Conservation (phyloP, 2,329 filamentous ascomycete genomes). For the Fusarium lateritium region DNA sequence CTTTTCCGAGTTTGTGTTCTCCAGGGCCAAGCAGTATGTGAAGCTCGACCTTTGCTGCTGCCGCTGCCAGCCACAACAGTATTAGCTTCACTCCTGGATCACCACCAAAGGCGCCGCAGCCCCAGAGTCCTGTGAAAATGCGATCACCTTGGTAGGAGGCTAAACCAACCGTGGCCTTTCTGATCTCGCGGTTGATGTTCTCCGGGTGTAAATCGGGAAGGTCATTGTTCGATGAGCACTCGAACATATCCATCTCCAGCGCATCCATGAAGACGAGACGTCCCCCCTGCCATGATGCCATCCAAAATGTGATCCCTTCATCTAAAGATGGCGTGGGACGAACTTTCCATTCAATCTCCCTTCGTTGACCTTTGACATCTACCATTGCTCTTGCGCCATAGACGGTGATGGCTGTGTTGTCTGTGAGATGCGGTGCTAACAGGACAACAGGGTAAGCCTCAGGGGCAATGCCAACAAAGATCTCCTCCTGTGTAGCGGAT, state of each 20-base stretch:
- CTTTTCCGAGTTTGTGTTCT: conserved; percentile 38
- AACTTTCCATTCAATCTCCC: conserved; percentile 48
- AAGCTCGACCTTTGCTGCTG: conserved; percentile 41
- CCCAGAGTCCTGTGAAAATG: conserved; percentile 53
- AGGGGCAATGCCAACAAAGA: conserved; percentile 54
- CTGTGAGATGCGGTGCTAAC: conserved; percentile 50
- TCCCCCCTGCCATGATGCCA: conserved; percentile 40
- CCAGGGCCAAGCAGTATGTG: conserved; percentile 34
- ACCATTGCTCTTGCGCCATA: conserved; percentile 51
- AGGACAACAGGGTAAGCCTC: conserved; percentile 55
- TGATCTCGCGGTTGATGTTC: conserved; percentile 51
- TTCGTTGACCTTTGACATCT: conserved; percentile 49
- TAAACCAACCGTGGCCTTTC: conserved; percentile 51
- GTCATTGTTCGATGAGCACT: conserved; percentile 7
- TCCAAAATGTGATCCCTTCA: background rate
- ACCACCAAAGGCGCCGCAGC: conserved; percentile 56
- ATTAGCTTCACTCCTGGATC: conserved; percentile 52
- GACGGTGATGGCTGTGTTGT: conserved; percentile 49
- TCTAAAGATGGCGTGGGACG: background rate
- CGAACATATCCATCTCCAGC: conserved; percentile 53
- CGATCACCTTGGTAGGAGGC: conserved; percentile 33
- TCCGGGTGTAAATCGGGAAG: conserved; percentile 48
- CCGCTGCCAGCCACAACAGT: conserved; percentile 54
- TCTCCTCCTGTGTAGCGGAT: conserved; percentile 56
- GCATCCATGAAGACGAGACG: conserved; percentile 57